Evolutionary conservation across 164 flowering plant species (phyloP), one percentile per base, ranked within the genome.

Genomic region (Houttuynia cordata): DNA sequence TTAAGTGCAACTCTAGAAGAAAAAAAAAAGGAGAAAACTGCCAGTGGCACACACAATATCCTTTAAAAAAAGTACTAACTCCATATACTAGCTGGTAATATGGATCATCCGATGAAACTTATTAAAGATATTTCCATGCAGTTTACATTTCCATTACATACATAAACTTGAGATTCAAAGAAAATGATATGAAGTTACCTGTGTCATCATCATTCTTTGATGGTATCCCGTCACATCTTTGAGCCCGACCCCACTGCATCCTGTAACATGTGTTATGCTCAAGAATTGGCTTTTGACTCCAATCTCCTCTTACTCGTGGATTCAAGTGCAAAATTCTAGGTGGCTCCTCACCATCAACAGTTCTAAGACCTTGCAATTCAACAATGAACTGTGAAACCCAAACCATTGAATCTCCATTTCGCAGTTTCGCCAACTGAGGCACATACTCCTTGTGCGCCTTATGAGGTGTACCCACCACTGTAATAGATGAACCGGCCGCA

Each of bases 181-280:
- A 12, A 64, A 42, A 72, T 12, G 23, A 34, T 7, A 5, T 24
- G 45, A 15, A 3, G n/a, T 80, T 78, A 86, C 97, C 89, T 47
- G 80, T 75, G 64, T 86, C 96, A 42, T 83, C 96, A 22, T 82
- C 86, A 40, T 66, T 71, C 60, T 68, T 79, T 63, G 94, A 82
- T 59, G 82, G 78, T 57, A 79, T 62, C 42, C 99, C 99, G 72
- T 90, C 87, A 70, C 96, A 93, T 67, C 97, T 86, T 62, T 90
- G 97, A 68, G 89, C 88, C 10, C 74, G 54, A 13, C 99, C 97
- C 97, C 97, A 91, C 42, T 93, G 96, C 96, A 90, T 91, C 73
- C 96, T 75, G 62, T 91, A 93, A 64, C 97, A 93, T 4, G 97
- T 88, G 64, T 93, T 90, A 61, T 93, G 99, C 77, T 93, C 99